These are phyloP conservation scores for Pyrenula massariospora DNA, from an alignment of 495 filamentous ascomycete species.

Conservation along the genomic window DNA sequence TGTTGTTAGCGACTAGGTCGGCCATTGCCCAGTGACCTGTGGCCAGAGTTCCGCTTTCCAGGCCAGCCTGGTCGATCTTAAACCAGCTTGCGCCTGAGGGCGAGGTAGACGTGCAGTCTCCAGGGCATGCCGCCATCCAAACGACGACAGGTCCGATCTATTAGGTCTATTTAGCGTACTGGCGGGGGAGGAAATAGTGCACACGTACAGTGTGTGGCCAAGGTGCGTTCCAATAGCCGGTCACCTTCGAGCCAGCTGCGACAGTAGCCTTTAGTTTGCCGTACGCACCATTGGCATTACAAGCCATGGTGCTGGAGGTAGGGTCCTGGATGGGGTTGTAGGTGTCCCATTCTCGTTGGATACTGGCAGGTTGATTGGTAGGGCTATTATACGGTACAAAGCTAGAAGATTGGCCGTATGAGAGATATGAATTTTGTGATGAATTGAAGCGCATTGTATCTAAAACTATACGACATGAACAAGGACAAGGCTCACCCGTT, in stretches of 20 bases:
- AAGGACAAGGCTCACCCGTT: neutral
- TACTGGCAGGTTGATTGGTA: neutral
- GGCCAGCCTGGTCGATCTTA: constrained; percentile 53
- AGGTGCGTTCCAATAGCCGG: neutral
- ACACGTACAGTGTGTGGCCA: neutral
- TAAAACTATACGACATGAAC: no score
- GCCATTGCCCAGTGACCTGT: constrained; percentile 52
- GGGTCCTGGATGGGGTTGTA: neutral
- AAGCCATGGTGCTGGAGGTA: neutral
- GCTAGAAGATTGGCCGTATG: no score
- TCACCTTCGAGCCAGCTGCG: neutral
- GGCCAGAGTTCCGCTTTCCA: constrained; percentile 26
- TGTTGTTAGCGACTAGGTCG: constrained; percentile 46
- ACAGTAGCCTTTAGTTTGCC: neutral
- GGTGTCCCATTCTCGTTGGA: neutral
- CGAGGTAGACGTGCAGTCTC: constrained; percentile 52
- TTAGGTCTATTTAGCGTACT: no score
- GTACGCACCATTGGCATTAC: neutral
- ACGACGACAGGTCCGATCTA: constrained; percentile 53
- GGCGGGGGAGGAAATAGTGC: no score
- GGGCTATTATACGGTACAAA: neutral
- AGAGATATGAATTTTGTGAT: no score
- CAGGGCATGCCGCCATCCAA: constrained; percentile 66
- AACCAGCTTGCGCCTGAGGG: constrained; percentile 54
- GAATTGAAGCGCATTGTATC: no score